Evolutionary conservation across 2,329 filamentous ascomycete genomes (phyloP), one percentile per base, ranked within the genome.

Genomic region (Xylaria sp.): DNA sequence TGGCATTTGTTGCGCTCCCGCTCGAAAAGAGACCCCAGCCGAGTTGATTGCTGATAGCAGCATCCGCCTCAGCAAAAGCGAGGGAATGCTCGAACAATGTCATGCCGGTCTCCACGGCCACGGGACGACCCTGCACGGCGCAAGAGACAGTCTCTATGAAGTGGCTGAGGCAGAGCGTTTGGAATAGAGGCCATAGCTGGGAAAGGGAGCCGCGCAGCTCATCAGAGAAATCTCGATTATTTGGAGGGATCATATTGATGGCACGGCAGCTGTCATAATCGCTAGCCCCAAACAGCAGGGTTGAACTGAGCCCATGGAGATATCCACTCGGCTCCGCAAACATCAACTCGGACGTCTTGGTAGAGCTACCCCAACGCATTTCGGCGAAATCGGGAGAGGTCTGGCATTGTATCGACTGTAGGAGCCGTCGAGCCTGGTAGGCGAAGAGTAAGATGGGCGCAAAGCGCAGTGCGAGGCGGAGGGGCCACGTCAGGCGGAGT

Each of bases 1-100:
- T 81, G 57, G 84, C 74, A 19, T 78, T 79, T 1, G 81, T 65
- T 28, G 74, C 69, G 57, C 68, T 73, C 49, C 75, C 81, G 81
- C 59, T 83, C 73, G 67, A 82, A 71, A 91, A 89, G 0, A 87
- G 71, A 0, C 89, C 87, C 76, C 93, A 87, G 12, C 89, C 89
- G 14, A 97, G 84, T 53, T 93, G 91, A 67, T 89, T 91, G 70
- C 89, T 89, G 47, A 97, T 89, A 67, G 94, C 91, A 31, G 92
- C 90, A 75, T 99, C 95, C 8, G 94, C 94, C 77, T 99, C 95
- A 11, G 94, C 92, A 78, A 98, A 99, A 2, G 94, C 94, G 8
- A 99, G 82, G 0, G 94, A 97, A 73, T 97, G 94, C 75, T 99
- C 95, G 71, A 98, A 97, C 2, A 97, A 85, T 0, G 94, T 97